These are phyloP conservation scores for Amborella trichopoda DNA, from an alignment of 164 flowering plant species.

Conservation along the genomic window DNA sequence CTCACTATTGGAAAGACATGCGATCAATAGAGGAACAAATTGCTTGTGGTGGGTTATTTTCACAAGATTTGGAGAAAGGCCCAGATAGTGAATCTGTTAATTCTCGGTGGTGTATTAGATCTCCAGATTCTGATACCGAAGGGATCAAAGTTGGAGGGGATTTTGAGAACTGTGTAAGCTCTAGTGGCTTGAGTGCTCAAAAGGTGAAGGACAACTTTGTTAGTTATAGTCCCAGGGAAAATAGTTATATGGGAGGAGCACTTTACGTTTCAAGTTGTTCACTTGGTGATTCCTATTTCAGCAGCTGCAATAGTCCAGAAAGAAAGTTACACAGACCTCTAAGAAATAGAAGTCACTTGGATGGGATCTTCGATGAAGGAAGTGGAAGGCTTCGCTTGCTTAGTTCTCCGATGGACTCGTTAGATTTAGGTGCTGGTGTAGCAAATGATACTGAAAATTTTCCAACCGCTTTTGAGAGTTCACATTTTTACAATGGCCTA, in stretches of 20 bases:
- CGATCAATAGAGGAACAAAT: slow-evolving; percentile 11
- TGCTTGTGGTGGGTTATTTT: slow-evolving; percentile 10
- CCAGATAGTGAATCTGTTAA: slow-evolving; percentile 8
- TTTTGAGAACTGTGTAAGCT: slow-evolving; percentile 6
- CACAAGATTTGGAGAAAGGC: slow-evolving; percentile 4
- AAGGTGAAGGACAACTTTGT: slow-evolving; percentile 12
- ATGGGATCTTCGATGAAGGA: slow-evolving; percentile 10
- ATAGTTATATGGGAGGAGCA: slow-evolving; percentile 11
- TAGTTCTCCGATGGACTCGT: slow-evolving; percentile 17
- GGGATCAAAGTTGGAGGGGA: slow-evolving; percentile 12
- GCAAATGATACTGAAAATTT: background rate
- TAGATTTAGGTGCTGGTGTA: slow-evolving; percentile 7
- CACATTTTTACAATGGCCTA: slow-evolving; percentile 2
- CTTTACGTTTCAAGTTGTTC: slow-evolving; percentile 11
- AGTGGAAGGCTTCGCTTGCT: slow-evolving; percentile 7
- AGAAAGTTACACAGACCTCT: slow-evolving; percentile 6
- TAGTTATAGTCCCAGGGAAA: slow-evolving; percentile 11
- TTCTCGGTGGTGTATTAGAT: slow-evolving; percentile 12
- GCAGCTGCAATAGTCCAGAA: slow-evolving; percentile 9
- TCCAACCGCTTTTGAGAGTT: slow-evolving; percentile 6
- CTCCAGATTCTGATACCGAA: slow-evolving; percentile 12
- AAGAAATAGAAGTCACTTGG: slow-evolving; percentile 1
- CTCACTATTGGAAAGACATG: slow-evolving; percentile 8
- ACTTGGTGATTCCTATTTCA: slow-evolving; percentile 7
- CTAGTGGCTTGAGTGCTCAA: slow-evolving; percentile 10